Evolutionary conservation across 1,284 basidiomycete species (phyloP).

Genomic region (Tetrapyrgos nigripes): DNA sequence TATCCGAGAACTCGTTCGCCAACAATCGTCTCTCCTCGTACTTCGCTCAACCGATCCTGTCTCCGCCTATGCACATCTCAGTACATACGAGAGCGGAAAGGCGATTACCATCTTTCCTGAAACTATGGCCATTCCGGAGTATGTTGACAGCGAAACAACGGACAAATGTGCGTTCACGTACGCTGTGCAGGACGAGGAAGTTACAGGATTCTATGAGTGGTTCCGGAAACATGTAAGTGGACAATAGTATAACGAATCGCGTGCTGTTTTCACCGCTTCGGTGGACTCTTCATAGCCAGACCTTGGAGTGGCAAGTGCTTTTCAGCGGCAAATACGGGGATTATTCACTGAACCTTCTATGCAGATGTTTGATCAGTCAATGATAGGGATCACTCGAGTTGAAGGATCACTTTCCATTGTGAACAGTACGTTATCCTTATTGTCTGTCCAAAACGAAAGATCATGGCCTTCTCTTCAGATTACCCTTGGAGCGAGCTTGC

Average conservation of each 20-base stretch:
- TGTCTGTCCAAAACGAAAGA: too few relatives aligned
- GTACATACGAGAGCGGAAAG: constrained; percentile 8
- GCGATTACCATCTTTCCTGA: constrained; percentile 5
- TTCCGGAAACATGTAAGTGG: constrained; percentile 4
- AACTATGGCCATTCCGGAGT: constrained; percentile 6
- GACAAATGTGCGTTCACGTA: constrained; percentile 8
- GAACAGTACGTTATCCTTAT: constrained; percentile 8
- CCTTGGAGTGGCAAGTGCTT: not conserved
- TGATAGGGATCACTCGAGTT: constrained; percentile 12
- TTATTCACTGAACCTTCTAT: not conserved
- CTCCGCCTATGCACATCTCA: not conserved
- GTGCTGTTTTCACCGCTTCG: not conserved
- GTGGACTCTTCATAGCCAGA: not conserved
- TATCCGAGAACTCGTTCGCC: constrained; percentile 12
- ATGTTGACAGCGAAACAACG: not conserved
- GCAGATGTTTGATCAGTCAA: constrained; percentile 12
- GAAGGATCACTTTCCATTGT: constrained; percentile 12
- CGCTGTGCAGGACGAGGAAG: not conserved
- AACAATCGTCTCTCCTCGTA: constrained; percentile 16
- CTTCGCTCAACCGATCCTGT: constrained; percentile 14
- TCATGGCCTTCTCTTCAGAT: not conserved
- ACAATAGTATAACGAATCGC: not conserved
- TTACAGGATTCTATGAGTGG: constrained; percentile 12
- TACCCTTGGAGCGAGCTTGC: constrained; percentile 6
- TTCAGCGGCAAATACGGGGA: not conserved